Base-by-base conservation (phyloP, 768 basidiomycete species). In the Boletus reticuloceps region DNA sequence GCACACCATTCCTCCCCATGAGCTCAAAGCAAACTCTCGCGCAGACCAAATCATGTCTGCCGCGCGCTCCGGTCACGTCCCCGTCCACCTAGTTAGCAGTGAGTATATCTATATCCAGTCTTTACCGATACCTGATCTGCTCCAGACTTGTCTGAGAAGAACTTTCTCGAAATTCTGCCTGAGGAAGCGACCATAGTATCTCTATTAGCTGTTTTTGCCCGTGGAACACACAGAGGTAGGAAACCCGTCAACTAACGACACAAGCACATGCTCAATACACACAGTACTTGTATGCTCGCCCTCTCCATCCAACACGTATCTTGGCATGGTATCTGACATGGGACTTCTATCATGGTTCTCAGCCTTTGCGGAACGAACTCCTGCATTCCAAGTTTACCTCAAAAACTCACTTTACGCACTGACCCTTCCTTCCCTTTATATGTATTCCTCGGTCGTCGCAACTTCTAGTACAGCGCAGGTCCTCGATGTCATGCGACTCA, bases 101-200 rank as follows among this genome's bases (percentile, higher is more conserved):
- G 63, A 62, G 87, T 72, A 20, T 70, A 22, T 13, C 20, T 14
- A 34, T 31, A 32, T 41, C 5, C 19, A 16, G 4, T 32, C 36
- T 38, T 40, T 32, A 13, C 14, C 11, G 45, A 27, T 39, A 45
- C 17, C 49, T 57, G 42, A 61, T 57, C 44, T 31, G 7, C 7
- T 13, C 31, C 17, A 93, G 91, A 93, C 69, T 75, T 92, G 34
- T 92, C 91, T 13, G 87, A 91, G 70, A 93, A 93, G 77, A 92
- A 93, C 57, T 85, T 88, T 10, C 75, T 91, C 31, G 80, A 88
- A 51, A 75, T 74, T 20, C 68, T 91, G 8, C 78, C 85, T 0
- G 71, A 87, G 54, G 79, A 84, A 41, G 86, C 89, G 3, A 85
- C 79, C 3, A 63, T 89, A 22, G 68, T 90, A 13, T 79, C 82